These are phyloP conservation scores for Didymella exigua DNA, from an alignment of 2,329 filamentous ascomycete genomes.

Conservation along the genomic window DNA sequence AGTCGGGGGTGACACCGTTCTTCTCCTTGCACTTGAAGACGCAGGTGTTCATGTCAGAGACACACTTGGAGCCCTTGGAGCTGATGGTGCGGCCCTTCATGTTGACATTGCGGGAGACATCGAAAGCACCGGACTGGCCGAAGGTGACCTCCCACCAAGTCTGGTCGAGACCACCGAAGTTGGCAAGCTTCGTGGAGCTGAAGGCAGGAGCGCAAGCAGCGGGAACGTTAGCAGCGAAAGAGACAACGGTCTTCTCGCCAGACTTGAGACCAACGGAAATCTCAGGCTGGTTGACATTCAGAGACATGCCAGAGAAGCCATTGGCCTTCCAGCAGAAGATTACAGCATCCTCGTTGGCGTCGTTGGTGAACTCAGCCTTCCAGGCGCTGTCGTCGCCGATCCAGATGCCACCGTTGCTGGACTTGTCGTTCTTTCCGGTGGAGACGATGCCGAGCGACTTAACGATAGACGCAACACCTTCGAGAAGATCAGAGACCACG, in stretches of 20 bases:
- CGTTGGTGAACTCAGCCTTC: constrained; percentile 47
- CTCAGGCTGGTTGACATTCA: constrained; percentile 44
- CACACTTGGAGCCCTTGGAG: constrained; percentile 49
- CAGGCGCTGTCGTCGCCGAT: constrained; percentile 43
- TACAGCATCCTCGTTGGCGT: constrained; percentile 36
- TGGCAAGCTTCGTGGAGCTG: constrained; percentile 40
- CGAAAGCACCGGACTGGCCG: constrained; percentile 47
- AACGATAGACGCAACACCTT: constrained; percentile 30
- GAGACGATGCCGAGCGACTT: constrained; percentile 28
- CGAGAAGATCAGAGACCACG: constrained; percentile 22
- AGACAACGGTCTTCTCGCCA: constrained; percentile 47
- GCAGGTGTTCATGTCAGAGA: constrained; percentile 51
- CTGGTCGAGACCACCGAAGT: constrained; percentile 50
- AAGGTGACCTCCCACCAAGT: constrained; percentile 55
- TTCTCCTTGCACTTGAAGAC: constrained; percentile 51
- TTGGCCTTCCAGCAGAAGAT: constrained; percentile 47
- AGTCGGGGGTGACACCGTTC: constrained; percentile 17
- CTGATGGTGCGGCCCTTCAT: constrained; percentile 52
- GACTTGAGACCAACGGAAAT: constrained; percentile 50
- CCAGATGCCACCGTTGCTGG: constrained; percentile 43
- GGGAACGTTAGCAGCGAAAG: constrained; percentile 46
- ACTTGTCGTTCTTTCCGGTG: constrained; percentile 37
- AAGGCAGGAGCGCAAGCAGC: constrained; percentile 51
- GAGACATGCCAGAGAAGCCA: constrained; percentile 43
- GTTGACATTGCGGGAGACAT: constrained; percentile 54